Conservation (phyloP, 1,284 basidiomycete species). For the Pholiota adiposa region DNA sequence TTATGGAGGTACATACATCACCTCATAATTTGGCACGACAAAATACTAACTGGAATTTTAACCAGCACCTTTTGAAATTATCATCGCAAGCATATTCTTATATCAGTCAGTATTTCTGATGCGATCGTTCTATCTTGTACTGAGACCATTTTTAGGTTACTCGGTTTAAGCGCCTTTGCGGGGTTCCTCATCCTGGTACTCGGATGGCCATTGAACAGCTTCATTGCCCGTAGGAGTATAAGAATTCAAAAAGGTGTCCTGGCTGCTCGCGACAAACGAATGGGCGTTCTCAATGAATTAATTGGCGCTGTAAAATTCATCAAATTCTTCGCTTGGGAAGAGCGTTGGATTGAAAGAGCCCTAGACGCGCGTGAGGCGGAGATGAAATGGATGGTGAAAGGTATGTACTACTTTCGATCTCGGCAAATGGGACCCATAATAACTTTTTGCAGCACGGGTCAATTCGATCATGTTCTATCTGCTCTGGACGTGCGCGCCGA, state of each 20-base stretch:
- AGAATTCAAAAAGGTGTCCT: slow-evolving; percentile 77
- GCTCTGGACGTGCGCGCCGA: slow-evolving; percentile 70
- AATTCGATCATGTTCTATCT: slow-evolving; percentile 68
- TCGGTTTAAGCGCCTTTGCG: slow-evolving; percentile 85
- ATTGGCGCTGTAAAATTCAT: slow-evolving; percentile 83
- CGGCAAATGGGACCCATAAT: not conserved
- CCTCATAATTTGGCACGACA: not conserved
- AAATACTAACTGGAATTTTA: not conserved
- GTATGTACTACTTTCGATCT: slow-evolving; percentile 32
- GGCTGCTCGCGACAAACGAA: slow-evolving; percentile 81
- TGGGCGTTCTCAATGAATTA: slow-evolving; percentile 86
- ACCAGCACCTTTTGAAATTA: slow-evolving; percentile 77
- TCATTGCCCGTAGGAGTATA: slow-evolving; percentile 61
- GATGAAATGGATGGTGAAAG: slow-evolving; percentile 73
- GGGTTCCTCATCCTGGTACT: slow-evolving; percentile 81
- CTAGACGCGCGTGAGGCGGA: slow-evolving; percentile 64
- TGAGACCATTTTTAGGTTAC: slow-evolving; percentile 51
- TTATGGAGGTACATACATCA: slow-evolving; percentile 54
- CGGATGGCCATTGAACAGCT: slow-evolving; percentile 78
- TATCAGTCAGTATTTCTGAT: slow-evolving; percentile 62
- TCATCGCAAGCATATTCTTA: slow-evolving; percentile 76
- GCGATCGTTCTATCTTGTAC: not conserved
- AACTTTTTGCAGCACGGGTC: slow-evolving; percentile 51
- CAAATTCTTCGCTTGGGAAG: slow-evolving; percentile 88
- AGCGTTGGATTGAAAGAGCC: slow-evolving; percentile 67